Evolutionary conservation across 495 filamentous ascomycete genomes (phyloP).

Genomic region (Penicillium atrosanguineum): DNA sequence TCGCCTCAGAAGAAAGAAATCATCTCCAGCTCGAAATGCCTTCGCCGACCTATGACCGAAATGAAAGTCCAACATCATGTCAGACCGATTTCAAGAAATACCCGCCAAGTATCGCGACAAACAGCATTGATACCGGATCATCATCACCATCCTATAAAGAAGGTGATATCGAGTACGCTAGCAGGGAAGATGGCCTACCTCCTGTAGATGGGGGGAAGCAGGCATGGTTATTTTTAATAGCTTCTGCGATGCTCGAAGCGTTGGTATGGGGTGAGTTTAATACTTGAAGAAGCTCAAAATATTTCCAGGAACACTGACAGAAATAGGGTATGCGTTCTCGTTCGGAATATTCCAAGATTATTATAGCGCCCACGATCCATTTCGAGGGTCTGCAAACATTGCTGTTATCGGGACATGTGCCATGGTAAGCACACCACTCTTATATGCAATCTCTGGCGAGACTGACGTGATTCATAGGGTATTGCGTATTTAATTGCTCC

Average conservation of each 20-base stretch:
- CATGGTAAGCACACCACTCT: slow-evolving; percentile 25
- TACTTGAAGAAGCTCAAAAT: not conserved
- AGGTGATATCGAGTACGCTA: not conserved
- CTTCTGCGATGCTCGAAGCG: slow-evolving; percentile 59
- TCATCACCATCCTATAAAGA: not conserved
- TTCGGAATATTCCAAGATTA: slow-evolving; percentile 62
- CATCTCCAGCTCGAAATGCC: not conserved
- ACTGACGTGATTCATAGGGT: slow-evolving; percentile 22
- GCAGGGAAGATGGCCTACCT: slow-evolving; percentile 34
- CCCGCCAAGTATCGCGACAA: slow-evolving; percentile 6
- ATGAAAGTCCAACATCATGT: not conserved
- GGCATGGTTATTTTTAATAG: slow-evolving; percentile 63
- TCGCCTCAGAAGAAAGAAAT: not conserved
- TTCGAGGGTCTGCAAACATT: slow-evolving; percentile 35
- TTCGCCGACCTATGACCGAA: not conserved
- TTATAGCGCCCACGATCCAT: slow-evolving; percentile 49
- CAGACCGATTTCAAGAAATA: slow-evolving; percentile 7
- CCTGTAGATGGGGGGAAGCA: slow-evolving; percentile 57
- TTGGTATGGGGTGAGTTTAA: slow-evolving; percentile 58
- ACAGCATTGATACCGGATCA: slow-evolving; percentile 2
- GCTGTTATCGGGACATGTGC: slow-evolving; percentile 48
- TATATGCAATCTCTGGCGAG: not conserved
- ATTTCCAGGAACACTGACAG: not conserved
- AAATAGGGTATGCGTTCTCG: slow-evolving; percentile 58
- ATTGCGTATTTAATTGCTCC: slow-evolving; percentile 50